Conservation (phyloP, 768 basidiomycete genomes). For the Coprinopsis strossmayeri region DNA sequence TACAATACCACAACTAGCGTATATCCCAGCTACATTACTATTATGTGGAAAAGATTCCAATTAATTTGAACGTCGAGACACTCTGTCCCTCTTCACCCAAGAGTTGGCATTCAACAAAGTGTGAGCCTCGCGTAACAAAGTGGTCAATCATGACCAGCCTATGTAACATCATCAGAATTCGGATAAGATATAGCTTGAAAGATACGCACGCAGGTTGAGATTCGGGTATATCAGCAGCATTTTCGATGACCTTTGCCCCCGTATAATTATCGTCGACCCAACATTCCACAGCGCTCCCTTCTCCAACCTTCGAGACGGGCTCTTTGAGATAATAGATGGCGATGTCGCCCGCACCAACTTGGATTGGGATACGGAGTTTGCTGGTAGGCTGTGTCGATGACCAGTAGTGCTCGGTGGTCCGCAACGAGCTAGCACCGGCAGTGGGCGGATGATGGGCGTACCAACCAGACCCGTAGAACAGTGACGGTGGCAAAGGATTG, state of each 20-base stretch:
- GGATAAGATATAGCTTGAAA: slow-evolving; percentile 4
- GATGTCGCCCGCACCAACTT: slow-evolving; percentile 84
- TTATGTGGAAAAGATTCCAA: slow-evolving; percentile 83
- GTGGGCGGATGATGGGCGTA: slow-evolving; percentile 61
- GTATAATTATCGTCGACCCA: slow-evolving; percentile 96
- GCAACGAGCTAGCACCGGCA: slow-evolving; percentile 31
- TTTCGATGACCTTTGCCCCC: slow-evolving; percentile 73
- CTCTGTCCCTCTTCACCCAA: slow-evolving; percentile 80
- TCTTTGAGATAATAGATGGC: slow-evolving; percentile 87
- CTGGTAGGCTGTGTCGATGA: slow-evolving; percentile 82
- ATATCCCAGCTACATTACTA: not conserved
- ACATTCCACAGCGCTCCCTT: slow-evolving; percentile 74
- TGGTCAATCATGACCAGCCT: slow-evolving; percentile 86
- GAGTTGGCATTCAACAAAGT: slow-evolving; percentile 88
- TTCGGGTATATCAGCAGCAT: slow-evolving; percentile 61
- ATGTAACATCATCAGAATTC: slow-evolving; percentile 6
- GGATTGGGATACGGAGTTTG: slow-evolving; percentile 75
- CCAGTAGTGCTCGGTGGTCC: slow-evolving; percentile 83
- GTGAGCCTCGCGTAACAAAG: slow-evolving; percentile 78
- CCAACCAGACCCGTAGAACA: slow-evolving; percentile 96
- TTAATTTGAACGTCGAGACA: slow-evolving; percentile 81
- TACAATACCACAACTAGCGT: not conserved
- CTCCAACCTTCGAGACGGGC: slow-evolving; percentile 50
- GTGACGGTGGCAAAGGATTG: slow-evolving; percentile 89
- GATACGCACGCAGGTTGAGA: slow-evolving; percentile 60